Evolutionary conservation across 129 eudicot species (phyloP).

Genomic region (Tagetes erecta): DNA sequence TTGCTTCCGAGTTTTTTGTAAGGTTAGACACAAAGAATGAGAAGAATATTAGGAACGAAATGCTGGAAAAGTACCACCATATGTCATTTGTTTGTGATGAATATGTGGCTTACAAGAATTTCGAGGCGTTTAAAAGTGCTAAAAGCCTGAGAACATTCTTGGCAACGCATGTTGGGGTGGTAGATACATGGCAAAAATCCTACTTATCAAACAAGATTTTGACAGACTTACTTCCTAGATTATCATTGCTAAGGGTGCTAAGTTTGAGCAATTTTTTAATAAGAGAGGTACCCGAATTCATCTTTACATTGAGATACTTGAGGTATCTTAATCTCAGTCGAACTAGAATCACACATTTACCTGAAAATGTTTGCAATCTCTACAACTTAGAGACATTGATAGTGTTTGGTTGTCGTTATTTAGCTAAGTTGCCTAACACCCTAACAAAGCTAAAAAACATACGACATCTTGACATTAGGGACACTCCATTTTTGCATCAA

Average conservation of each 20-base stretch:
- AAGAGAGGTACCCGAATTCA: conserved; percentile 13
- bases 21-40: conserved; percentile 31
- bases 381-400: conserved; percentile 40
- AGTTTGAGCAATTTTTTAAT: neutral
- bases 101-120: conserved; percentile 24
- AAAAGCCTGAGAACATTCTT: conserved; percentile 40
- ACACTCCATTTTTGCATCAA: neutral
- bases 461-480: conserved; percentile 4
- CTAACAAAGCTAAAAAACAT: conserved; percentile 14
- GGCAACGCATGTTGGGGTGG: conserved; percentile 13
- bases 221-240: neutral
- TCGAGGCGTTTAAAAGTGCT: conserved; percentile 29
- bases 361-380: conserved; percentile 28
- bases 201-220: conserved; percentile 23
- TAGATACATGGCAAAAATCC: neutral
- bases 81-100: conserved; percentile 35
- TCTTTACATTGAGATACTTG: conserved; percentile 23
- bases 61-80: conserved; percentile 36
- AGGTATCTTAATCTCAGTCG: conserved; percentile 28
- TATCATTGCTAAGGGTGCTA: conserved; percentile 21
- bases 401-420: conserved; percentile 4
- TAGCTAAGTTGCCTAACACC: conserved; percentile 27
- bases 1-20: conserved; percentile 31
- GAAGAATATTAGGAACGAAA: neutral
- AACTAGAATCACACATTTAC: conserved; percentile 22